Base-by-base conservation (phyloP, 1,284 basidiomycete species). In the Boletus chippewaensis region DNA sequence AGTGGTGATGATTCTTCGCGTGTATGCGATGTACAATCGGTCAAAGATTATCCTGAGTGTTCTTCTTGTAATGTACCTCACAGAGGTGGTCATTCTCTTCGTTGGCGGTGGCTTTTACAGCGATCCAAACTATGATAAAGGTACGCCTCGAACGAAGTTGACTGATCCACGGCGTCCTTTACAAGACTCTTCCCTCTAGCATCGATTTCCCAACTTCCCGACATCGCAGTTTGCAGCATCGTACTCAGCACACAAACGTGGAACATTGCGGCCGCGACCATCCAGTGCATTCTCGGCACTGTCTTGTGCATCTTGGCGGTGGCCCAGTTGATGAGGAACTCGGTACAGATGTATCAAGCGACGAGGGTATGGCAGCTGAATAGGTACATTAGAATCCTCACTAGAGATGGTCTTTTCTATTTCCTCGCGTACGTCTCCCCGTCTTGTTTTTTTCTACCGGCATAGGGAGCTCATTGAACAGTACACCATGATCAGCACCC, bases 1-100 rank as follows among this genome's bases (percentile, higher is more conserved):
- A 50, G 49, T 50, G 15, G 42, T 34, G 9, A 50, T 50, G 49
- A 28, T 50, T 12, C 42, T 50, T 16, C 36, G 36, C 2, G 42
- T 44, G 22, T 43, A 32, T 32, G 29, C 42, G 7, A 22, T 43
- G 4, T 43, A 44, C 20, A 26, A 26, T 16, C 43, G n/a, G 4
- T 50, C 48, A 8, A 31, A 22, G 16, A 4, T 44, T 7, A 18
- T 44, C 15, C 26, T 49, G 13, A 16, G 24, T 8, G 9, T 39
- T n/a, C 35, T 44, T 5, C 41, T 44, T 18, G n/a, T 40, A 3
- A n/a, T n/a, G n/a, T 50, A 45, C n/a, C 28, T 45, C 20, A 7
- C 34, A n/a, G 20, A 45, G n/a, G n/a, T n/a, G n/a, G n/a, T n/a
- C n/a, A n/a, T n/a, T n/a, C n/a, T n/a, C n/a, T n/a, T n/a, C n/a